These are phyloP conservation scores for Inga leiocalycina DNA, from an alignment of 306 rosid species.

Conservation along the genomic window DNA sequence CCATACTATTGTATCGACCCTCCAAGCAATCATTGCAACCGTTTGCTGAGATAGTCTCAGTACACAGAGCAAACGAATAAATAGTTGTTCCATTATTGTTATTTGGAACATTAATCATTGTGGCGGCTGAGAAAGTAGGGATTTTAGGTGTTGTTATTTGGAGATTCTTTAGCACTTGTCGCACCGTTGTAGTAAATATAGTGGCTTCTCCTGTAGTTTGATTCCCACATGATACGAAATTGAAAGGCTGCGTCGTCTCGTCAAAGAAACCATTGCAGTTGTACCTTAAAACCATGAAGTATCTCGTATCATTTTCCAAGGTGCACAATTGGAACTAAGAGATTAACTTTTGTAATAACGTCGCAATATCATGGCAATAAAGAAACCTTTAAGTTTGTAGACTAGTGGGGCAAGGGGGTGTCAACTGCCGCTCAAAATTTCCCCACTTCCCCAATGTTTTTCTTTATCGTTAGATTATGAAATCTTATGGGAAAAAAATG, in stretches of 20 bases:
- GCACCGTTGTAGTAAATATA: neutral
- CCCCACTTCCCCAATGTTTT: no score
- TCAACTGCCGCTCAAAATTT: neutral
- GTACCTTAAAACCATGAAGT: neutral
- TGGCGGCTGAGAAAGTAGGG: conserved; percentile 41
- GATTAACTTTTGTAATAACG: no score
- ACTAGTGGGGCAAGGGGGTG: neutral
- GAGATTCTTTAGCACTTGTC: neutral
- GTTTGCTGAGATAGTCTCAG: conserved; percentile 19
- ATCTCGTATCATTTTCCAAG: neutral
- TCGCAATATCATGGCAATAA: no score
- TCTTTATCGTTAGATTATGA: no score
- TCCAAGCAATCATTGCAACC: conserved; percentile 46
- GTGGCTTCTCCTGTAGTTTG: neutral
- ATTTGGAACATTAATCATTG: conserved; percentile 2
- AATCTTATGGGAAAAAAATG: no score
- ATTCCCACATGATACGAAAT: neutral
- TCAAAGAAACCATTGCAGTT: neutral
- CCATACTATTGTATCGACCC: conserved; percentile 30
- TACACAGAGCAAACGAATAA: conserved; percentile 49
- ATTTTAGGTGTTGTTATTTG: conserved; percentile 15
- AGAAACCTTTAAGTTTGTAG: neutral
- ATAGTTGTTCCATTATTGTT: neutral
- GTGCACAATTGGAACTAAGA: neutral
- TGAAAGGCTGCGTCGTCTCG: neutral